These are phyloP conservation scores for Clarireedia homoeocarpa DNA, from an alignment of 2,329 filamentous ascomycete genomes.

Conservation along the genomic window DNA sequence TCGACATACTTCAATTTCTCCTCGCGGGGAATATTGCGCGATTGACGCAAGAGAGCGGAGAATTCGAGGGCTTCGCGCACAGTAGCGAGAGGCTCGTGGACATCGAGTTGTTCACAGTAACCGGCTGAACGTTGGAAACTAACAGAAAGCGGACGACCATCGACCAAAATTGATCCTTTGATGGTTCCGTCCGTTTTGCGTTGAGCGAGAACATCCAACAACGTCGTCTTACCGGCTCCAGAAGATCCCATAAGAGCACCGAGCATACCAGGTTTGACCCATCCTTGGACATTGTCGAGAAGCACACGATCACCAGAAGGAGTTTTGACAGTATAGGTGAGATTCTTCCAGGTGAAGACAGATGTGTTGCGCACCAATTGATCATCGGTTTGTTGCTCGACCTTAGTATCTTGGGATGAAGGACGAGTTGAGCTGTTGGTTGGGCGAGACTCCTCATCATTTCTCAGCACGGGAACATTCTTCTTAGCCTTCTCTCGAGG, in stretches of 20 bases:
- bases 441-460: slow-evolving; percentile 42
- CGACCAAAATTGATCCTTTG: slow-evolving; percentile 68
- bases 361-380: slow-evolving; percentile 54
- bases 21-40: slow-evolving; percentile 55
- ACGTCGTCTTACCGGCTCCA: slow-evolving; percentile 81
- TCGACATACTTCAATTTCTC: slow-evolving; percentile 85
- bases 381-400: slow-evolving; percentile 25
- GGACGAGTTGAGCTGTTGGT: slow-evolving; percentile 3
- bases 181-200: slow-evolving; percentile 86
- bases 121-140: slow-evolving; percentile 88
- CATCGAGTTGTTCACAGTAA: slow-evolving; percentile 64
- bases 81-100: slow-evolving; percentile 75
- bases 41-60: slow-evolving; percentile 76
- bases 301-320: slow-evolving; percentile 56
- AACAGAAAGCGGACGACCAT: slow-evolving; percentile 58
- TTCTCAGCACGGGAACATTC: slow-evolving; percentile 21
- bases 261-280: slow-evolving; percentile 52
- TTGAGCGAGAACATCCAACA: slow-evolving; percentile 78
- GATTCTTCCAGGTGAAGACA: slow-evolving; percentile 67
- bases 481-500: slow-evolving; percentile 50
- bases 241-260: slow-evolving; percentile 54
- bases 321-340: slow-evolving; percentile 59
- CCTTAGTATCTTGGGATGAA: slow-evolving; percentile 27
- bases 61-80: slow-evolving; percentile 84
- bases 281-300: slow-evolving; percentile 57